Conservation (phyloP, 345 rosid species). For the Microthlaspi erraticum region DNA sequence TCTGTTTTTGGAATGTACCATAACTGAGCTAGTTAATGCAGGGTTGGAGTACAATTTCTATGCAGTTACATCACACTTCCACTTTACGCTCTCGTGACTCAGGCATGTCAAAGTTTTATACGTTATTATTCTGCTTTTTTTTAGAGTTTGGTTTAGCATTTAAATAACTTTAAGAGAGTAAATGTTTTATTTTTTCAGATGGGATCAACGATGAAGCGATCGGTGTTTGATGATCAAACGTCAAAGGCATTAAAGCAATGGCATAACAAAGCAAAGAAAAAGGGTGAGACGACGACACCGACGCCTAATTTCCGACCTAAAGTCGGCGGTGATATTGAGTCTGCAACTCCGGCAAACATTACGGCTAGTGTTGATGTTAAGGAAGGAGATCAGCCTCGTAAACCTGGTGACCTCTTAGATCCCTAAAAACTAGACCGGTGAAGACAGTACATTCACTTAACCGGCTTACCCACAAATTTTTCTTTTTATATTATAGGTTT, state of each 20-base stretch:
- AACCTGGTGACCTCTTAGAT: slow-evolving; percentile 43
- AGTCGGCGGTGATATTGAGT: slow-evolving; percentile 40
- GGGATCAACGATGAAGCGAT: slow-evolving; percentile 96
- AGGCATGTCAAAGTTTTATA: slow-evolving; percentile 53
- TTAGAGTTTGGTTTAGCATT: background rate
- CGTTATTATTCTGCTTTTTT: background rate
- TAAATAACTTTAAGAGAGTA: background rate
- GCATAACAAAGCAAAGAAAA: slow-evolving; percentile 73
- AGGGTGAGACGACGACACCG: slow-evolving; percentile 47
- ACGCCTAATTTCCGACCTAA: slow-evolving; percentile 24
- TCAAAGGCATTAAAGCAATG: slow-evolving; percentile 80
- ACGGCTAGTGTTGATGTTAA: slow-evolving; percentile 56
- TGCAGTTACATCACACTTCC: slow-evolving; percentile 97
- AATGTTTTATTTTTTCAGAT: slow-evolving; percentile 55
- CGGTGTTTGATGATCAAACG: slow-evolving; percentile 92
- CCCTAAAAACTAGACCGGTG: slow-evolving; percentile 14
- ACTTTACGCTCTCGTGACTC: slow-evolving; percentile 97
- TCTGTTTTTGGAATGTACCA: background rate
- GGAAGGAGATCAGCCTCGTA: slow-evolving; percentile 34
- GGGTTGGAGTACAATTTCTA: slow-evolving; percentile 75
- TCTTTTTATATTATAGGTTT: slow-evolving; percentile 26
- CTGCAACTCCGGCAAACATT: slow-evolving; percentile 55
- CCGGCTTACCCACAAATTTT: slow-evolving; percentile 14
- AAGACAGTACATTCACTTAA: slow-evolving; percentile 13
- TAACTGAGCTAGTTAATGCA: slow-evolving; percentile 27